Evolutionary conservation across 371 early-diverging fungal genomes (phyloP).

Genomic region (Choanephora cucurbitarum): DNA sequence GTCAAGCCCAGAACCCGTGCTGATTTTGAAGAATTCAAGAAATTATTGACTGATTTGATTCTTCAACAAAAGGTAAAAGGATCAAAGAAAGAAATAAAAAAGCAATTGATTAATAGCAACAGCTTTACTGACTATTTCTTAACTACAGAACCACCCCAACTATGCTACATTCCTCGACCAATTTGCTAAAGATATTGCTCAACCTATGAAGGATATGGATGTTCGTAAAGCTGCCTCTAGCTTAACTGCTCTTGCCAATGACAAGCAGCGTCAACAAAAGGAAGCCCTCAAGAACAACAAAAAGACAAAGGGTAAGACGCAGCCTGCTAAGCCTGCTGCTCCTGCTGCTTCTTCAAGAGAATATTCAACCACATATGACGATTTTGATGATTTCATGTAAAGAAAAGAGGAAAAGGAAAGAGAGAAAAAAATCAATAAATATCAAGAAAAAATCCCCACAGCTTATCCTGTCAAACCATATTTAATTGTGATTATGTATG

Average conservation of each 20-base stretch:
- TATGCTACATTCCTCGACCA: conserved; percentile 77
- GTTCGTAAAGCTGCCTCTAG: conserved; percentile 80
- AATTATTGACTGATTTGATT: conserved; percentile 69
- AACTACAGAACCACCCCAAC: conserved; percentile 31
- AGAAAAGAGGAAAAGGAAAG: conserved; percentile 5
- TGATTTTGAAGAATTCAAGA: conserved; percentile 83
- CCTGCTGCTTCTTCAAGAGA: conserved; percentile 41
- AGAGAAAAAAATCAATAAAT: not conserved
- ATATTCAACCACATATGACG: conserved; percentile 59
- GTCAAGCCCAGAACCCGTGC: conserved; percentile 80
- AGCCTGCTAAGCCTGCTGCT: conserved; percentile 50
- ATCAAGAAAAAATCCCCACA: not conserved
- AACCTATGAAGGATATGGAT: conserved; percentile 82
- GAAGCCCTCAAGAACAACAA: conserved; percentile 72
- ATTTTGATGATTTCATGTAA: conserved; percentile 87
- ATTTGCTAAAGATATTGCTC: conserved; percentile 75
- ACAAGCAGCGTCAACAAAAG: conserved; percentile 83
- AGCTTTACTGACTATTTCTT: not conserved
- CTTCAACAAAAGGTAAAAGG: conserved; percentile 63
- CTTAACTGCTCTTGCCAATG: conserved; percentile 85
- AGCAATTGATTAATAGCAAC: not conserved
- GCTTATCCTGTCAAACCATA: not conserved
- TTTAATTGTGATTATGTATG: not conserved
- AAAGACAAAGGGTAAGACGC: conserved; percentile 62
- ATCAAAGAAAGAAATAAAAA: too few relatives aligned